phyloP scores from a whole-genome alignment of 2,329 filamentous ascomycete genomes.

The Paradendryphiella salina region DNA sequence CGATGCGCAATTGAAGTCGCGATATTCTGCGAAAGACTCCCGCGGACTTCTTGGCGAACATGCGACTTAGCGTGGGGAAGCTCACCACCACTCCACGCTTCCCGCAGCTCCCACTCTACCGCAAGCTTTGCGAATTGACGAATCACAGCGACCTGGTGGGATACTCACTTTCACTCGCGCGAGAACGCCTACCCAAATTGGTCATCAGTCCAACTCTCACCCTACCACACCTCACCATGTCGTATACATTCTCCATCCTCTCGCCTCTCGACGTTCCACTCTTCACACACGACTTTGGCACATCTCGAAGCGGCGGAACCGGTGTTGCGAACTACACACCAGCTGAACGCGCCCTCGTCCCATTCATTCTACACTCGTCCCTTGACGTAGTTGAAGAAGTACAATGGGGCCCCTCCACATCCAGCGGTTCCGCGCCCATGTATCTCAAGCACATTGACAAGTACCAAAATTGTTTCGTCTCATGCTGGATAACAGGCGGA shows the following conservation, averaged over 20 bases:
- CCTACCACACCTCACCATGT: conserved; percentile 62
- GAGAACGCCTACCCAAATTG: no score
- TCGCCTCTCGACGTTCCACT: conserved; percentile 94
- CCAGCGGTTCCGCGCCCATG: conserved; percentile 55
- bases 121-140: conserved; percentile 1
- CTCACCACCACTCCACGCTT: conserved; percentile 10
- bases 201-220: no score
- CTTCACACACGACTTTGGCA: conserved; percentile 96
- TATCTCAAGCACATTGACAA: conserved; percentile 97
- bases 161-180: no score
- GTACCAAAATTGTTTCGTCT: conserved; percentile 94
- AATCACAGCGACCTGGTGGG: neutral
- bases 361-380: conserved; percentile 93
- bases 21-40: conserved; percentile 35
- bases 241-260: conserved; percentile 97
- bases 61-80: conserved; percentile 33
- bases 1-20: conserved; percentile 13
- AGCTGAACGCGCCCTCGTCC: conserved; percentile 89
- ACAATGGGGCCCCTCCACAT: conserved; percentile 70
- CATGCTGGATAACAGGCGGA: conserved; percentile 88
- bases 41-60: conserved; percentile 39
- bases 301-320: conserved; percentile 93
- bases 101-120: neutral
- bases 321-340: conserved; percentile 86
- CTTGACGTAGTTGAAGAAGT: conserved; percentile 95